Evolutionary conservation across 169 alveolate species (phyloP), one percentile per base, ranked within the genome.

Genomic region (Plasmodium gallinaceum): DNA sequence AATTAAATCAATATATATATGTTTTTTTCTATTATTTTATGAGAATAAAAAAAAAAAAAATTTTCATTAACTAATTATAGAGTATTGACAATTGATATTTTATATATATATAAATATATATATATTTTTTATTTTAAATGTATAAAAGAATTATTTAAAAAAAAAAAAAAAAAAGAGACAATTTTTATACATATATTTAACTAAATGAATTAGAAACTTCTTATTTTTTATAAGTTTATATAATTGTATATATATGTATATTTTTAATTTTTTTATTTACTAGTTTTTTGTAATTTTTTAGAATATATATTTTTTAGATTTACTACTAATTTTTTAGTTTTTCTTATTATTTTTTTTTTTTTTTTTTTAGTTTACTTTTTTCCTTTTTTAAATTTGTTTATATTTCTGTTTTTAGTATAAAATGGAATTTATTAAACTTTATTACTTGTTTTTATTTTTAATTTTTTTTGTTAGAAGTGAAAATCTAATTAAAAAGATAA

Each of bases 401-500:
- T 48, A 10, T 48, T 48, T 48, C 7, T 32, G 39, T 32, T 32
- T 32, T 32, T 32, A 32, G 39, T 2, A 48, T 5, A 48, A 14
- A 48, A 48, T 14, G 66, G 5, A 22, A 22, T 5, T 6, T 26
- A 74, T 74, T 62, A 74, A 48, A 45, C 45, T 20, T 18, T 48
- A 46, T 8, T 18, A 39, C 0, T 45, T 60, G 14, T 65, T 42
- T 45, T 12, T 80, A 14, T 45, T 65, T 22, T 22, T 65, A n/a
- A 20, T 24, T 65, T 70, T 48, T 16, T 39, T 32, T 18, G 45
- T 18, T 39, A 80, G 20, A 14, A 12, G 70, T 52, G 65, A 65
- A 7, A 26, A 42, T 3, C 46, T 86, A 65, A 66, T 86, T 24
- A 65, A 57, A 0, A 70, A 58, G 32, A 57, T 86, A 20, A 86